Percentiles rank a stretch among this genome's conserved stretches.
These are phyloP conservation scores for Oryza punctata DNA, from an alignment of 176 grass and related monocot species.

Conservation along the genomic window DNA sequence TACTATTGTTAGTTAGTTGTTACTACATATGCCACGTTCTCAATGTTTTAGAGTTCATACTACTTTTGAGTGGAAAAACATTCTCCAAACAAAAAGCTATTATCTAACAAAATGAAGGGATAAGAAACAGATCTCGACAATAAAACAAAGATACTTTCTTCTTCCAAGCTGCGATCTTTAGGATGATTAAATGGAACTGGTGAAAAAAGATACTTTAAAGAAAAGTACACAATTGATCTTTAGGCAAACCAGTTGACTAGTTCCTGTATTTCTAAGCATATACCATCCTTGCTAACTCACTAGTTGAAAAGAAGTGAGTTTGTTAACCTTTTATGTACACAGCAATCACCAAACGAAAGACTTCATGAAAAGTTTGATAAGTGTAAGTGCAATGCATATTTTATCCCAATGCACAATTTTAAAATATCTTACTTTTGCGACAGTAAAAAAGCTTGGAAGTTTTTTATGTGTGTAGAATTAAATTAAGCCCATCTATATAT, in stretches of 20 bases:
- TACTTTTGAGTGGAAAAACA: slow-evolving; percentile 10
- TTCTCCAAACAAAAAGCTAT: neutral
- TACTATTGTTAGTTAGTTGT: slow-evolving; percentile 25
- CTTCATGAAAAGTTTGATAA: neutral
- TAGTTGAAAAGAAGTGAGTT: neutral
- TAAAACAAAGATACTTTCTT: neutral
- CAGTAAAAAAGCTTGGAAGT: slow-evolving; percentile 1
- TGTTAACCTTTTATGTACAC: neutral
- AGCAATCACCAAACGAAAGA: neutral
- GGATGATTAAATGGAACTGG: slow-evolving; percentile 9
- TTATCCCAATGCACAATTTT: neutral
- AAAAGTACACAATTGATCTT: neutral
- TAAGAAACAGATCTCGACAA: neutral
- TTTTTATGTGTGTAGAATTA: neutral
- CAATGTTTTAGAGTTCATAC: neutral
- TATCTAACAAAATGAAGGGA: slow-evolving; percentile 12
- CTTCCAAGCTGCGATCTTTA: slow-evolving; percentile 20
- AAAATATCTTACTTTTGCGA: slow-evolving; percentile 7
- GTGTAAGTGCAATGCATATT: neutral
- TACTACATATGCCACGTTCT: neutral
- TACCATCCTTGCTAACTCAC: neutral
- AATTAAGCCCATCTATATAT: slow-evolving; percentile 37
- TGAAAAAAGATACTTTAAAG: neutral
- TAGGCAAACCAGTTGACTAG: slow-evolving; percentile 7
- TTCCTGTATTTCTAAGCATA: neutral